Evolutionary conservation across 192 early-diverging fungal species (phyloP).

Genomic region (Podila epicladia): DNA sequence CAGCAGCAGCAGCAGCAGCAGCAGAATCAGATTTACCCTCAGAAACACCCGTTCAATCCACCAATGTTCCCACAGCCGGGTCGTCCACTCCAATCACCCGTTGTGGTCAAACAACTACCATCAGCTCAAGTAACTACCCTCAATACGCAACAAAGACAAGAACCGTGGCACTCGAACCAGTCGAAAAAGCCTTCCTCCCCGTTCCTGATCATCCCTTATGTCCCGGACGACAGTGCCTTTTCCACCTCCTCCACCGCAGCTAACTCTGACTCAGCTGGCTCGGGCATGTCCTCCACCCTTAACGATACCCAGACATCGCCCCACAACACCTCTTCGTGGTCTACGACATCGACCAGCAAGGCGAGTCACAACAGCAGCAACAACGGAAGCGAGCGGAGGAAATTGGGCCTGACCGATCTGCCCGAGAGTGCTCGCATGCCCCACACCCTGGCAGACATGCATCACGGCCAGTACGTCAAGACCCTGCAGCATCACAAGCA

Average conservation of each 20-base stretch:
- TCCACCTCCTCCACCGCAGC: background rate
- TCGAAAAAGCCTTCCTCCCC: background rate
- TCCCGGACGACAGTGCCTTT: slow-evolving; percentile 1
- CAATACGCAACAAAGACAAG: background rate
- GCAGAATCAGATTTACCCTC: no score
- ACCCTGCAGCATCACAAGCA: slow-evolving; percentile 2
- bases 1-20: background rate
- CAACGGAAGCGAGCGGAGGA: background rate
- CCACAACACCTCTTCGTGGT: background rate
- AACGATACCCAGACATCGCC: background rate
- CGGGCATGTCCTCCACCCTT: background rate
- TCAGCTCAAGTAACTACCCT: background rate
- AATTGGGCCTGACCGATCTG: background rate
- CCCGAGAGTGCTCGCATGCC: background rate
- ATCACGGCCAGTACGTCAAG: slow-evolving; percentile 1
- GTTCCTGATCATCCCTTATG: slow-evolving; percentile 1
- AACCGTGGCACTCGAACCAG: background rate
- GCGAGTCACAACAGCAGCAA: background rate
- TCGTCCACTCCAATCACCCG: background rate
- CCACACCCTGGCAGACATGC: background rate
- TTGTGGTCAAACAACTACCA: background rate
- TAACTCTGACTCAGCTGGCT: background rate
- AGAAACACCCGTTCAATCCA: background rate
- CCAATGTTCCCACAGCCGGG: background rate
- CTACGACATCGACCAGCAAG: background rate